Percentiles rank a stretch among this genome's conserved stretches.
Conservation (phyloP, 768 basidiomycete genomes). For the Pilatotrama ljubarskyi region DNA sequence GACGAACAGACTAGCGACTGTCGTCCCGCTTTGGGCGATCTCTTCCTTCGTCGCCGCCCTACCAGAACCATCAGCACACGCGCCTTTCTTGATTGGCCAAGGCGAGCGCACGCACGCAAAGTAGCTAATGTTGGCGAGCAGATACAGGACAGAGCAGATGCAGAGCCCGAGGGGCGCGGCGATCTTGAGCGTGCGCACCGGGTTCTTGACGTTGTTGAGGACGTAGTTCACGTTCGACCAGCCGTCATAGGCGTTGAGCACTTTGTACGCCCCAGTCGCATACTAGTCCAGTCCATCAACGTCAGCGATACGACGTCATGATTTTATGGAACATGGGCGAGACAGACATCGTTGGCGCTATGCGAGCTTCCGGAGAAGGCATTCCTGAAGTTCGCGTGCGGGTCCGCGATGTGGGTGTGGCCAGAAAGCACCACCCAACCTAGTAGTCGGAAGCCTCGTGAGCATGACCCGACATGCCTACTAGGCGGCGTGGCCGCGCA, state of each 20-base stretch:
- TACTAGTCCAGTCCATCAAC: too few relatives aligned
- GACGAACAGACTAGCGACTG: conserved; percentile 63
- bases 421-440: conserved; percentile 65
- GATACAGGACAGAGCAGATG: conserved; percentile 52
- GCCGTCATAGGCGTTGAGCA: conserved; percentile 48
- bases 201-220: conserved; percentile 59
- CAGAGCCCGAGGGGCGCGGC: conserved; percentile 59
- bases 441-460: conserved; percentile 7
- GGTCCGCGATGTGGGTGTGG: conserved; percentile 53
- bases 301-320: neutral
- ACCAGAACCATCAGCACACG: neutral
- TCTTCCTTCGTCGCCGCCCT: conserved; percentile 49
- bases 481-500: neutral
- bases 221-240: conserved; percentile 63
- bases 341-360: conserved; percentile 47
- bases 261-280: conserved; percentile 61
- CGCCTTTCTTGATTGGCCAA: neutral
- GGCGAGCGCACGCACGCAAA: conserved; percentile 39
- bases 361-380: conserved; percentile 57
- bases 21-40: conserved; percentile 49
- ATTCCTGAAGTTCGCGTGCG: conserved; percentile 56
- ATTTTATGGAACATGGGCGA: neutral
- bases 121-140: conserved; percentile 60
- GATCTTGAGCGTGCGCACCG: conserved; percentile 60
- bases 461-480: too few relatives aligned